Conservation (phyloP, 257 asterid genomes). For the Scutellaria barbata region DNA sequence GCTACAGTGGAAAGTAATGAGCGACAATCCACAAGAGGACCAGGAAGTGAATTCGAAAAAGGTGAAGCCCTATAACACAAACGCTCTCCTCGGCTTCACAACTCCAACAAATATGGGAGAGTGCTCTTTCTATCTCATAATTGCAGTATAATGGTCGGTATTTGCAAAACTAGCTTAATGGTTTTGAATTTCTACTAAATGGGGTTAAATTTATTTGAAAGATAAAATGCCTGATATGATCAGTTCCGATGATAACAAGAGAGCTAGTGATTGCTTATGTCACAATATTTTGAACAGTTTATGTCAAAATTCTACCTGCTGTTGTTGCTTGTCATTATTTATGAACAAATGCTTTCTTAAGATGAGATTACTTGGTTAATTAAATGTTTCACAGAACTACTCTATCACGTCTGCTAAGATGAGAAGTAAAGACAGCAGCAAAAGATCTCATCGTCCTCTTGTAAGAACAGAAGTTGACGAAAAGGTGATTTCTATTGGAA, state of each 20-base stretch:
- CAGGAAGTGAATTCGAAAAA: slow-evolving; percentile 95
- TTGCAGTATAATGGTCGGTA: slow-evolving; percentile 9
- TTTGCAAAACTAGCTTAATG: slow-evolving; percentile 3
- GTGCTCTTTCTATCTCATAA: background rate
- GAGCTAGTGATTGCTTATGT: slow-evolving; percentile 9
- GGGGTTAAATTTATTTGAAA: background rate
- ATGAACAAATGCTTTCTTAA: slow-evolving; percentile 22
- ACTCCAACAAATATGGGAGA: too few species aligned
- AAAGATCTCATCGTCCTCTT: slow-evolving; percentile 49
- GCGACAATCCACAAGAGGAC: slow-evolving; percentile 77
- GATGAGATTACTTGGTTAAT: slow-evolving; percentile 30
- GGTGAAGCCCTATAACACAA: slow-evolving; percentile 49
- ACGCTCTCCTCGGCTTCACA: background rate
- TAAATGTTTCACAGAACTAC: slow-evolving; percentile 55
- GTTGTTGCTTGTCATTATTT: slow-evolving; percentile 25
- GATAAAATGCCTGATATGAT: background rate
- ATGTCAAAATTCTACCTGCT: background rate
- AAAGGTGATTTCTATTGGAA: slow-evolving; percentile 53
- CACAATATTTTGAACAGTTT: slow-evolving; percentile 14
- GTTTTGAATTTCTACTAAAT: slow-evolving; percentile 12
- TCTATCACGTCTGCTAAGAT: slow-evolving; percentile 57
- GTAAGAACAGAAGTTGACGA: slow-evolving; percentile 56
- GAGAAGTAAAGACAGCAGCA: slow-evolving; percentile 59
- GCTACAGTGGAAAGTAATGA: slow-evolving; percentile 97
- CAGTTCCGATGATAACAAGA: slow-evolving; percentile 6